Conservation (phyloP, 1,139 yeast species). For the Suhomyces yuchorum region DNA sequence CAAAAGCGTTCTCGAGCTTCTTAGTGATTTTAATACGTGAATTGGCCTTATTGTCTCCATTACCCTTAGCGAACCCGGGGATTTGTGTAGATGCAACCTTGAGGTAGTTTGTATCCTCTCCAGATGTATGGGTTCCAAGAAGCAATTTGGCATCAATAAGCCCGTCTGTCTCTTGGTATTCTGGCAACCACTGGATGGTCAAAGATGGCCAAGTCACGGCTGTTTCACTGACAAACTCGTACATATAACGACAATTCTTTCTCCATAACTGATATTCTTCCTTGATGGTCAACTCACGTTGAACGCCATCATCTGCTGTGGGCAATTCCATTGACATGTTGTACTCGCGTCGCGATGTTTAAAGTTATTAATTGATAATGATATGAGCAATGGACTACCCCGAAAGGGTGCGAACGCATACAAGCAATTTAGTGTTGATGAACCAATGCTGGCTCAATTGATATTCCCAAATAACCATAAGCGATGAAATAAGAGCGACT, state of each 20-base stretch:
- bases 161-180: slow-evolving; percentile 30
- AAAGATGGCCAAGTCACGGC: slow-evolving; percentile 81
- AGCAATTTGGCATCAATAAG: slow-evolving; percentile 52
- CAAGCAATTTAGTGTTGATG: neutral
- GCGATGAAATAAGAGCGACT: too few relatives aligned
- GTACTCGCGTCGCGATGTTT: slow-evolving; percentile 40
- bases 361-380: neutral
- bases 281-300: slow-evolving; percentile 48
- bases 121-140: slow-evolving; percentile 87
- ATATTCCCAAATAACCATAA: too few relatives aligned
- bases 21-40: slow-evolving; percentile 64
- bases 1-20: slow-evolving; percentile 55
- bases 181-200: slow-evolving; percentile 76
- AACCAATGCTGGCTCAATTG: too few relatives aligned
- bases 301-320: slow-evolving; percentile 22
- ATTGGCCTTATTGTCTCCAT: slow-evolving; percentile 30
- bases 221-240: slow-evolving; percentile 77
- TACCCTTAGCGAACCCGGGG: slow-evolving; percentile 42
- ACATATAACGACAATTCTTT: slow-evolving; percentile 76
- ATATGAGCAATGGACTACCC: slow-evolving; percentile 1
- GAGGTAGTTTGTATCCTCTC: slow-evolving; percentile 73
- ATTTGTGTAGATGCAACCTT: slow-evolving; percentile 73
- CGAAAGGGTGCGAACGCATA: neutral
- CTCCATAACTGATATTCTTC: slow-evolving; percentile 82
- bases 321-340: slow-evolving; percentile 8